phyloP scores from a whole-genome alignment of 2,329 filamentous ascomycete genomes.

The Cercospora nicotianae region DNA sequence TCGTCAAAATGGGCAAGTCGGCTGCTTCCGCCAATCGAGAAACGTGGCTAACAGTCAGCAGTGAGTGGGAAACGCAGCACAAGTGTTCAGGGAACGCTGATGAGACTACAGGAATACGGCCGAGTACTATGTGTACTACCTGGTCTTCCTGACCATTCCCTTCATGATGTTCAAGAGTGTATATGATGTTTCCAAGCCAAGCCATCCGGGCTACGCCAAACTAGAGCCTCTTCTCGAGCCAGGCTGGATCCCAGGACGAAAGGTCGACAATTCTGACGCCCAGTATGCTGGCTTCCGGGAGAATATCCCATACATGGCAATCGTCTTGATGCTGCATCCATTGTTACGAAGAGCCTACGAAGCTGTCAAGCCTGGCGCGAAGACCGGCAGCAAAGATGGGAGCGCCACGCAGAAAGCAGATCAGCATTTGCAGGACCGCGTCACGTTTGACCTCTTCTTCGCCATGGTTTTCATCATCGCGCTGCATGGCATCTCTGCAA shows the following conservation, averaged over 20 bases:
- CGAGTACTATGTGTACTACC: conserved; percentile 82
- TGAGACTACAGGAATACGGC: conserved; percentile 58
- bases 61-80: conserved; percentile 7
- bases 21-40: not conserved
- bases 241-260: conserved; percentile 90
- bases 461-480: conserved; percentile 74
- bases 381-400: not conserved
- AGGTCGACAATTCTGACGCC: conserved; percentile 86
- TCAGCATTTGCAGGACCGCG: conserved; percentile 62
- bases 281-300: conserved; percentile 84
- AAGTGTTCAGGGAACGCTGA: not conserved
- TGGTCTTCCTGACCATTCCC: conserved; percentile 68
- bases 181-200: conserved; percentile 82
- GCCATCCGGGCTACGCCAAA: conserved; percentile 75
- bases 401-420: conserved; percentile 51
- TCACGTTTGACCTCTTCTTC: conserved; percentile 80
- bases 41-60: conserved; percentile 10
- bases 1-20: conserved; percentile 65
- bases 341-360: conserved; percentile 74
- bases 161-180: conserved; percentile 84
- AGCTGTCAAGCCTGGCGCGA: conserved; percentile 12
- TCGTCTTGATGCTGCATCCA: conserved; percentile 76
- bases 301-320: conserved; percentile 78
- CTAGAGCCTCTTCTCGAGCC: conserved; percentile 69
- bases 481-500: conserved; percentile 79